These are phyloP conservation scores for Penicillium canariense DNA, from an alignment of 495 filamentous ascomycete genomes.

Conservation along the genomic window DNA sequence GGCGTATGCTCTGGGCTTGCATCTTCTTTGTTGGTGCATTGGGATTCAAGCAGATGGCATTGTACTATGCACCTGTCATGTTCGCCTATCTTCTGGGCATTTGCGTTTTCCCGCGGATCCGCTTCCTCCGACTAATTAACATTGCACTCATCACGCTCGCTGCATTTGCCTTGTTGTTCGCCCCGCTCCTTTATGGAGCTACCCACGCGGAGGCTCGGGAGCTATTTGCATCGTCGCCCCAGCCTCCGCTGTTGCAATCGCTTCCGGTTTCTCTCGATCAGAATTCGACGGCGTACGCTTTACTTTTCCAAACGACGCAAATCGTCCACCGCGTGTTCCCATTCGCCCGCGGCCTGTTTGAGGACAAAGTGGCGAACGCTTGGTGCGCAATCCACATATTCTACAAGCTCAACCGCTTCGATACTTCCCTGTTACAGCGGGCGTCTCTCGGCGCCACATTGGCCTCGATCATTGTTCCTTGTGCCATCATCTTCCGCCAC, in stretches of 20 bases:
- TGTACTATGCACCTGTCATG: slow-evolving; percentile 91
- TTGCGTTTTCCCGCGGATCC: slow-evolving; percentile 73
- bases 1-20: slow-evolving; percentile 79
- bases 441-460: slow-evolving; percentile 74
- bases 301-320: slow-evolving; percentile 74
- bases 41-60: slow-evolving; percentile 97
- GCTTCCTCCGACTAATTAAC: slow-evolving; percentile 64
- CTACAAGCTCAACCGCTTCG: slow-evolving; percentile 76
- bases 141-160: slow-evolving; percentile 70
- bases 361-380: slow-evolving; percentile 97
- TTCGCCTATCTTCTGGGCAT: slow-evolving; percentile 88
- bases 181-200: slow-evolving; percentile 66
- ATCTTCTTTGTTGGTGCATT: slow-evolving; percentile 93
- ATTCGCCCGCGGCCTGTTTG: slow-evolving; percentile 89
- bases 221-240: slow-evolving; percentile 40
- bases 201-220: slow-evolving; percentile 29
- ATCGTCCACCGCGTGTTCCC: slow-evolving; percentile 88
- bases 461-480: slow-evolving; percentile 72
- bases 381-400: slow-evolving; percentile 92
- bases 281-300: slow-evolving; percentile 64
- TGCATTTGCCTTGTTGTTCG: slow-evolving; percentile 71
- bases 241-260: slow-evolving; percentile 56
- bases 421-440: slow-evolving; percentile 66
- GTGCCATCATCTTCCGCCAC: slow-evolving; percentile 71
- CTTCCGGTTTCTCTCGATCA: slow-evolving; percentile 60